Conservation (phyloP, 75 land plant genomes). For the Pinus taeda region DNA sequence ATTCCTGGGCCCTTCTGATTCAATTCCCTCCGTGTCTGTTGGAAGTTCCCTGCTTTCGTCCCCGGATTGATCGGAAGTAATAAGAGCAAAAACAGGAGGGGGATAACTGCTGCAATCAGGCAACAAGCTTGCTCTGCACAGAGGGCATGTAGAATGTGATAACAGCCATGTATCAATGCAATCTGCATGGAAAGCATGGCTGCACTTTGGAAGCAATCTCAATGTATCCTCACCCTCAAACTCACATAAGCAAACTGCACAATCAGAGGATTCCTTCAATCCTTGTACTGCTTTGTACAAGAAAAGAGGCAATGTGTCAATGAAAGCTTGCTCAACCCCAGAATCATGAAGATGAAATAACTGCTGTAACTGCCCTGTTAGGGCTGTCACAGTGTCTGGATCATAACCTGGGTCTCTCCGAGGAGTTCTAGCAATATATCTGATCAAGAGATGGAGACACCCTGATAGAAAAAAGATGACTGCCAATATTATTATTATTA, state of each 20-base stretch:
- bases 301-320: slow-evolving; percentile 61
- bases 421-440: slow-evolving; percentile 32
- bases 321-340: slow-evolving; percentile 70
- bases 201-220: slow-evolving; percentile 56
- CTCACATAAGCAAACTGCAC: slow-evolving; percentile 61
- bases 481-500: slow-evolving; percentile 43
- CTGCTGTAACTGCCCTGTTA: slow-evolving; percentile 63
- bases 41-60: slow-evolving; percentile 40
- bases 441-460: slow-evolving; percentile 41
- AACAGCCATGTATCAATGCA: slow-evolving; percentile 75
- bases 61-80: slow-evolving; percentile 34
- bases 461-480: slow-evolving; percentile 53
- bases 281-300: slow-evolving; percentile 49
- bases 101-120: slow-evolving; percentile 32
- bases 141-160: slow-evolving; percentile 68
- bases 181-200: slow-evolving; percentile 67
- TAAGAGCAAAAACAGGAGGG: slow-evolving; percentile 50
- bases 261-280: slow-evolving; percentile 55
- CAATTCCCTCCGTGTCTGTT: slow-evolving; percentile 12
- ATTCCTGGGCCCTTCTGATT: slow-evolving; percentile 9
- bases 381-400: slow-evolving; percentile 24
- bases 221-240: slow-evolving; percentile 50
- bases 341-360: slow-evolving; percentile 65
- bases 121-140: slow-evolving; percentile 43
- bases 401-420: slow-evolving; percentile 19